Conservation (phyloP, 768 basidiomycete species). For the Tricholoma terreum region DNA sequence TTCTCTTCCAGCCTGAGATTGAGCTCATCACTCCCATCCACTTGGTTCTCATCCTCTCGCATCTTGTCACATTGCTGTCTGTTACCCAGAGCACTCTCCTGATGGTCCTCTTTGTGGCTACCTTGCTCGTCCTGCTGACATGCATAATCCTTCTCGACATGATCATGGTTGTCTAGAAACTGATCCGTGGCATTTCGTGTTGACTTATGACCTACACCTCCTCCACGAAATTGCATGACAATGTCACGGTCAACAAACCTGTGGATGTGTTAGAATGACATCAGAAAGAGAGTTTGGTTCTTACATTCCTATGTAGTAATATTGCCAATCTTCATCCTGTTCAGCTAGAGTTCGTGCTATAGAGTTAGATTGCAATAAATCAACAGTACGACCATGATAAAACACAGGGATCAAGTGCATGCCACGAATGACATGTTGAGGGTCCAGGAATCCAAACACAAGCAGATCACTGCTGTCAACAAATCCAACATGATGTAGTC, state of each 20-base stretch:
- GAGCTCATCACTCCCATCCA: not conserved
- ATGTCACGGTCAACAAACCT: conserved; percentile 4
- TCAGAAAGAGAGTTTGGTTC: too few species aligned
- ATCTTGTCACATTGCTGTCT: too few species aligned
- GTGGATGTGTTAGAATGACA: not conserved
- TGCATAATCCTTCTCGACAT: not conserved
- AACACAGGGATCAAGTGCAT: conserved; percentile 25
- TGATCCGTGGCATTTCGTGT: not conserved
- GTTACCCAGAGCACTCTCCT: too few species aligned
- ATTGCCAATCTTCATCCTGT: not conserved
- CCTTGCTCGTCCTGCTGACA: too few species aligned
- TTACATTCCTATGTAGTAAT: not conserved
- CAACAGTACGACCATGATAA: too few species aligned
- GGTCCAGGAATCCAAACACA: conserved; percentile 30
- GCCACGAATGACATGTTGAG: conserved; percentile 19
- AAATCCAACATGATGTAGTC: conserved; percentile 21
- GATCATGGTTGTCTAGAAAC: not conserved
- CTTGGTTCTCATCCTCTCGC: not conserved
- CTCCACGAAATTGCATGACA: conserved; percentile 2
- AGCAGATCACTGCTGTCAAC: conserved; percentile 7
- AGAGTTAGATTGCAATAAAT: not conserved
- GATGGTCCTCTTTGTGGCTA: too few species aligned
- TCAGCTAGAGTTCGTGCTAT: not conserved
- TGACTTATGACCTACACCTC: conserved; percentile 1
- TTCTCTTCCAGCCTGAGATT: too few species aligned